phyloP scores from a whole-genome alignment of 2,329 filamentous ascomycete species.

The Keithomyces neogunnii region DNA sequence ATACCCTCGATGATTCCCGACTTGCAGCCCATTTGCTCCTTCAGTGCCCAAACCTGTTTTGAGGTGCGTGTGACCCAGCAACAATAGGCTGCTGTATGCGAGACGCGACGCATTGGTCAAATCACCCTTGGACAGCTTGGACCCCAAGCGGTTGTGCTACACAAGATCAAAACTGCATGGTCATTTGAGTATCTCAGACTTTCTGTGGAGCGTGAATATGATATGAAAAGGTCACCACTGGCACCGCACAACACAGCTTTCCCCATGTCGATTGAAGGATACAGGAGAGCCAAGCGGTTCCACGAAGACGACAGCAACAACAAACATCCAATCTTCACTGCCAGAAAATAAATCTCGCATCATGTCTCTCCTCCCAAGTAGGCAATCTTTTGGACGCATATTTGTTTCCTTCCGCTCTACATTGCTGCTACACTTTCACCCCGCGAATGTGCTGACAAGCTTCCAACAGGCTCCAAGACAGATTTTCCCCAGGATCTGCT shows the following conservation, averaged over 20 bases:
- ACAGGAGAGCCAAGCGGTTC: too few relatives aligned
- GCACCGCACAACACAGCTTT: not conserved
- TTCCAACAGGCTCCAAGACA: constrained; percentile 67
- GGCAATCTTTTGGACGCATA: not conserved
- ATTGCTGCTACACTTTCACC: not conserved
- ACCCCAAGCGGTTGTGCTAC: not conserved
- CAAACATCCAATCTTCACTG: not conserved
- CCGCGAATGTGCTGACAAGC: constrained; percentile 10
- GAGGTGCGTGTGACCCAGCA: not conserved
- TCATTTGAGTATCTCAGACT: not conserved
- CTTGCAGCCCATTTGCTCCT: not conserved
- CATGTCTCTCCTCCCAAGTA: not conserved
- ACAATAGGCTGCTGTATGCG: not conserved
- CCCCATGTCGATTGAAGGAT: not conserved
- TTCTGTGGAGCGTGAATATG: not conserved
- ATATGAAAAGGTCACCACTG: not conserved
- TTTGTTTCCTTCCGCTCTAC: not conserved
- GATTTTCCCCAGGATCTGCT: constrained; percentile 83
- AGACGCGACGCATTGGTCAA: not conserved
- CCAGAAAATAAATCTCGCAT: not conserved
- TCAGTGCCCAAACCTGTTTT: not conserved
- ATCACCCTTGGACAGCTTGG: not conserved
- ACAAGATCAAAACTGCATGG: not conserved
- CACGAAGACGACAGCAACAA: not conserved
- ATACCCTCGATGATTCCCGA: not conserved